Evolutionary conservation across 192 early-diverging fungal genomes (phyloP), one percentile per base, ranked within the genome.

Genomic region (Mortierella alpina): DNA sequence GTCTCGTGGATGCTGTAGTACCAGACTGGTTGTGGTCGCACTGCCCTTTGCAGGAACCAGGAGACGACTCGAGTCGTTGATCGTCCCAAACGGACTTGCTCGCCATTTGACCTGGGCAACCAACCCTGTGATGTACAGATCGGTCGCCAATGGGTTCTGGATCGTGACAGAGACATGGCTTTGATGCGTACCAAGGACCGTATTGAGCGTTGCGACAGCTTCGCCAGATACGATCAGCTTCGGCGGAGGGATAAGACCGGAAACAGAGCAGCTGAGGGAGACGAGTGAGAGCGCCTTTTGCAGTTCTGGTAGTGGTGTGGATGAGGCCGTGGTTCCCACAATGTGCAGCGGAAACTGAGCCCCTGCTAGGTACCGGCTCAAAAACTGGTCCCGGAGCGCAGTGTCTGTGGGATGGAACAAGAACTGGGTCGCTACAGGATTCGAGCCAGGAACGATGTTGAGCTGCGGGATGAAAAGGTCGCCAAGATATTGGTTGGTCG

Each of bases 361-460:
- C 11, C 63, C 63, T 40, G 59, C 66, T 22, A 89, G 39, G 55
- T 83, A 88, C 1, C 63, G 69, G 39, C 61, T 82, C 64, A 89
- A 59, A 13, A 89, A 51, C n/a, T 85, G 63, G 56, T 76, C 57
- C 13, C 86, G 86, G 15, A 66, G 61, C 2, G 53, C 13, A 22
- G 73, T 61, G 18, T 65, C 53, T 7, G 68, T 73, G 31, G 86
- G 84, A 49, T 84, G 77, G 50, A 87, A 83, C 4, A 80, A 67
- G 39, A 76, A 83, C 44, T 49, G 39, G 14, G 85, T 77, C 23
- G 67, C 62, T 1, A 88, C 51, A 9, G 54, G 72, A 20, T 72
- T 85, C 6, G 42, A 39, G n/a, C 85, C 82, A 48, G 76, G 84
- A 14, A 31, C 45, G 22, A 89, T 49, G 8, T 63, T 85, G 58